Evolutionary conservation across 2,329 filamentous ascomycete genomes (phyloP).

Genomic region (Blastomyces silverae): DNA sequence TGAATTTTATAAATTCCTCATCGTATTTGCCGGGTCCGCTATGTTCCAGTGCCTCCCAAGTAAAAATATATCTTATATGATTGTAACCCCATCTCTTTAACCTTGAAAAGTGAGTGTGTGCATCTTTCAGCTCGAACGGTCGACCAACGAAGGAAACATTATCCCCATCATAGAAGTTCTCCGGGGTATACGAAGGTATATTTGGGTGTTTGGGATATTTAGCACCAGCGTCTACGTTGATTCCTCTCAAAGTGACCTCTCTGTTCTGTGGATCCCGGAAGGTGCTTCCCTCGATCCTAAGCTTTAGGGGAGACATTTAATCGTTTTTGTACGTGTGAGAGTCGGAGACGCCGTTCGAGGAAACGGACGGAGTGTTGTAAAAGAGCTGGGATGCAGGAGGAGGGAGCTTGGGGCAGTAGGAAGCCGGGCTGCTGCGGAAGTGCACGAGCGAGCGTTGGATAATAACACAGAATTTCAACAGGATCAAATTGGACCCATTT

Average conservation of each 20-base stretch:
- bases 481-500: background rate
- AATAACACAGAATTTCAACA: background rate
- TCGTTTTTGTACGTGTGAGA: background rate
- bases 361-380: background rate
- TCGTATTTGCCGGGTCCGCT: conserved; percentile 87
- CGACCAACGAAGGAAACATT: conserved; percentile 80
- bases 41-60: conserved; percentile 97
- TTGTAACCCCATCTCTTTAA: conserved; percentile 91
- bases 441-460: background rate
- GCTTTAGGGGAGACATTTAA: conserved; percentile 64
- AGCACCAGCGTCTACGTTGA: conserved; percentile 85
- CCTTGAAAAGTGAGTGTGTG: conserved; percentile 76
- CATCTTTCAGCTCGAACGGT: conserved; percentile 76
- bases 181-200: conserved; percentile 67
- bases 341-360: background rate
- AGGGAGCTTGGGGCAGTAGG: background rate
- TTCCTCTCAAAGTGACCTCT: conserved; percentile 82
- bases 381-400: background rate
- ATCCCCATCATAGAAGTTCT: conserved; percentile 88
- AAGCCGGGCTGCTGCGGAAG: background rate
- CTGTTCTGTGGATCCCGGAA: conserved; percentile 78
- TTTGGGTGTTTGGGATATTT: conserved; percentile 81
- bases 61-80: conserved; percentile 92
- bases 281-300: conserved; percentile 75
- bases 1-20: conserved; percentile 86